Percentiles rank a stretch among this genome's conserved stretches.
phyloP scores from a whole-genome alignment of 139 green algal genomes.

The Tetradesmus lagerheimii region DNA sequence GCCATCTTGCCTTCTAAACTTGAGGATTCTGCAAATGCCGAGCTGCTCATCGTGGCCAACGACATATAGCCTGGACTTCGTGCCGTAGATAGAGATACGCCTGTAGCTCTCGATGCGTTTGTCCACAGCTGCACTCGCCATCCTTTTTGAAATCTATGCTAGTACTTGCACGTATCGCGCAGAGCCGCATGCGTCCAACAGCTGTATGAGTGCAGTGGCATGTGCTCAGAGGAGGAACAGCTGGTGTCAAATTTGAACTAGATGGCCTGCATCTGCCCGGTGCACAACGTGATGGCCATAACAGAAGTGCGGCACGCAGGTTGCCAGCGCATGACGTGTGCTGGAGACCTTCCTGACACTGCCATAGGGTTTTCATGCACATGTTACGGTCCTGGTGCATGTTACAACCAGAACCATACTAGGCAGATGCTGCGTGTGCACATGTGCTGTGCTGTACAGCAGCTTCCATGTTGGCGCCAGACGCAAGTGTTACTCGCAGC shows the following conservation, averaged over 20 bases:
- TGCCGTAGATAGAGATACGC: constrained; percentile 65
- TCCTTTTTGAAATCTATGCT: not conserved
- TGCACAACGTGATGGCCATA: not conserved
- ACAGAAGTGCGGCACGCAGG: too few species aligned
- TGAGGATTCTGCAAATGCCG: constrained; percentile 58
- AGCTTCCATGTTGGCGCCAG: too few species aligned
- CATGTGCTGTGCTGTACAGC: too few species aligned
- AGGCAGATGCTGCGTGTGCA: too few species aligned
- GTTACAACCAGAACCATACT: too few species aligned
- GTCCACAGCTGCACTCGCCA: constrained; percentile 28
- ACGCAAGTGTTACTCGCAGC: too few species aligned
- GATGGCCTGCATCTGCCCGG: not conserved
- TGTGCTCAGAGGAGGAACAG: not conserved
- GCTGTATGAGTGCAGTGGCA: not conserved
- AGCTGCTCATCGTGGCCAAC: constrained; percentile 67
- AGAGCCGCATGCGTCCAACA: not conserved
- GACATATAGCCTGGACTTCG: constrained; percentile 63
- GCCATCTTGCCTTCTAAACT: constrained; percentile 63
- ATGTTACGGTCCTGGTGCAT: too few species aligned
- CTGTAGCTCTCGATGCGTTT: constrained; percentile 33
- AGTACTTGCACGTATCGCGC: not conserved
- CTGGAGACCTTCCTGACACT: too few species aligned
- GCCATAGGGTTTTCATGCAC: too few species aligned
- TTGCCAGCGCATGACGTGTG: too few species aligned
- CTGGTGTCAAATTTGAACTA: not conserved